phyloP scores from a whole-genome alignment of 1,284 basidiomycete species.

The Malassezia nana region DNA sequence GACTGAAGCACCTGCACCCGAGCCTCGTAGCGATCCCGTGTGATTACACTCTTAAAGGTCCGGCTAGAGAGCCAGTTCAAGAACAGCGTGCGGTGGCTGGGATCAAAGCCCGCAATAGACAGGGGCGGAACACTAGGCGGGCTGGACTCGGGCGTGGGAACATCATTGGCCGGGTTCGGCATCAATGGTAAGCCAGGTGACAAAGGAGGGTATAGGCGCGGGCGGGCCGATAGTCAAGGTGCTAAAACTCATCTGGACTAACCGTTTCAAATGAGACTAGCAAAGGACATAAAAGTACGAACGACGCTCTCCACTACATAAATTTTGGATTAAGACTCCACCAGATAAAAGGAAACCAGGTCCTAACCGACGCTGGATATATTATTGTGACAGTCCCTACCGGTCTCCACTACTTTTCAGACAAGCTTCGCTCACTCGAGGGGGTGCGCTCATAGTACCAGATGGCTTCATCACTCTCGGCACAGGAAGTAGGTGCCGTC shows the following conservation, averaged over 20 bases:
- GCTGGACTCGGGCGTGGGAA: neutral
- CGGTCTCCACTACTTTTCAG: neutral
- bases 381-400: neutral
- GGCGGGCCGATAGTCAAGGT: neutral
- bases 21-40: neutral
- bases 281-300: neutral
- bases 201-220: neutral
- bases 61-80: neutral
- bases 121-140: neutral
- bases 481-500: neutral
- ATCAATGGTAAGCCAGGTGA: neutral
- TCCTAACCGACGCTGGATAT: neutral
- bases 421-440: neutral
- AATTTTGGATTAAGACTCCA: neutral
- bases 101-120: neutral
- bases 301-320: too few relatives aligned
- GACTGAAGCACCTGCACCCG: neutral
- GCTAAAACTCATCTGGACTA: neutral
- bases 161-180: neutral
- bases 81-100: neutral
- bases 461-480: neutral
- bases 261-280: neutral
- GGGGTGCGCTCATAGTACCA: slow-evolving; percentile 9
- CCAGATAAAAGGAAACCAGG: neutral
- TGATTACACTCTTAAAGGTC: slow-evolving; percentile 1